Base-by-base conservation (phyloP, 352 stramenopile genomes). In the Phytophthora pistaciae region DNA sequence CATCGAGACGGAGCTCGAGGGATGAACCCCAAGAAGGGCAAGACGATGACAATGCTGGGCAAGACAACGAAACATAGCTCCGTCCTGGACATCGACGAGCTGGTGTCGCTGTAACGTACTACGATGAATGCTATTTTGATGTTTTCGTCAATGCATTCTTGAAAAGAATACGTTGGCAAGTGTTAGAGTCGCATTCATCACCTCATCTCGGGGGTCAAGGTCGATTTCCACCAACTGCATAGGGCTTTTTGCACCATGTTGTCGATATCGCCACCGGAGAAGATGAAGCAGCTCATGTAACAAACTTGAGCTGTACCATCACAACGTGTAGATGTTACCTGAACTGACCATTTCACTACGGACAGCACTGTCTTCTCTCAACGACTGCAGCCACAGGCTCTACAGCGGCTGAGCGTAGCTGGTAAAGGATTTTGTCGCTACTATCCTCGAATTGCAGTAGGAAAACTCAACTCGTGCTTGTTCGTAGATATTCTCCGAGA, bases 201-300 rank as follows among this genome's bases (percentile, higher is more conserved):
- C 36, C 36, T 33, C 38, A n/a, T 2, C 36, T 40, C 33, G 5
- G 36, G 11, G n/a, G n/a, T 14, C 10, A 5, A 18, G 13, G 38
- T 44, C 38, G 38, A 44, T 44, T 44, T 7, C 4, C 10, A 18
- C 38, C 6, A 44, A n/a, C 38, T 18, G n/a, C 38, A 44, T 33
- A 44, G 13, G 4, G 13, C 5, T 44, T 44, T 44, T 44, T 14
- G 38, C 38, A 60, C 14, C 40, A 89, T 89, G 79, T 72, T 80
- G n/a, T 64, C 69, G 9, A 75, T 74, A 11, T 74, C 82, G 18
- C 70, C 77, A n/a, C 49, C 72, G 11, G 79, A 88, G 23, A 84
- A 72, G 67, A 70, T 91, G 25, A 77, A 91, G 21, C 58, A 83
- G 33, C 72, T 91, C 66, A 86, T 90, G 84, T 90, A 84, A 68